These are phyloP conservation scores for Podospora bellae-mahoneyi DNA, from an alignment of 495 filamentous ascomycete species.

Conservation along the genomic window DNA sequence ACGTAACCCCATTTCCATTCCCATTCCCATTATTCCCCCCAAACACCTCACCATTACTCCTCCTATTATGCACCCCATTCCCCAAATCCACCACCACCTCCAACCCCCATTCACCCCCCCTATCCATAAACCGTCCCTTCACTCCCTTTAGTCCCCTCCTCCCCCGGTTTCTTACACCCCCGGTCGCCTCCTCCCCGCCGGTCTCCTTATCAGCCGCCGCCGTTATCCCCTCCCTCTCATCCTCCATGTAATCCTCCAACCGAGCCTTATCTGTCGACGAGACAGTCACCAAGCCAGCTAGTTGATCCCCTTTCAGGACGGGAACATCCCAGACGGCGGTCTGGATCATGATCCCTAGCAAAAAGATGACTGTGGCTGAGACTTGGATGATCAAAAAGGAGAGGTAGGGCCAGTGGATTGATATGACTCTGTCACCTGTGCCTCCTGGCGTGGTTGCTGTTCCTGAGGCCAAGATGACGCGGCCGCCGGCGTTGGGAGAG, in stretches of 20 bases:
- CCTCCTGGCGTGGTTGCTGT: neutral
- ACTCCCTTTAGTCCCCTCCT: neutral
- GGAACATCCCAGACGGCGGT: slow-evolving; percentile 30
- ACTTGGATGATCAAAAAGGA: slow-evolving; percentile 28
- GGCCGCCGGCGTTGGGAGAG: neutral
- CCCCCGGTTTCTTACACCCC: neutral
- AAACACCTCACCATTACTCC: neutral
- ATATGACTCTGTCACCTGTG: slow-evolving; percentile 22
- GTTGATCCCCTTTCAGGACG: slow-evolving; percentile 27
- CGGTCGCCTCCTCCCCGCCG: neutral
- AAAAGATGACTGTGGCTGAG: slow-evolving; percentile 12
- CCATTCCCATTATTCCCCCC: neutral
- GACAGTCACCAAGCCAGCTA: slow-evolving; percentile 26
- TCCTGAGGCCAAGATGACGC: neutral
- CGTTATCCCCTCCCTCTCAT: neutral
- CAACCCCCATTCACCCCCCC: slow-evolving; percentile 1
- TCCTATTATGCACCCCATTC: neutral
- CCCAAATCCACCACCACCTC: neutral
- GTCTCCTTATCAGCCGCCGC: neutral
- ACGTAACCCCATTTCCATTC: neutral
- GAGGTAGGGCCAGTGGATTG: slow-evolving; percentile 27
- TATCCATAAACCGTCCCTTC: neutral
- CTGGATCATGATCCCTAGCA: slow-evolving; percentile 30
- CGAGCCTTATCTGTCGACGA: slow-evolving; percentile 20
- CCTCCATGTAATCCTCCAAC: slow-evolving; percentile 13